Conservation (phyloP, 2,329 filamentous ascomycete genomes). For the Colletotrichum lini region DNA sequence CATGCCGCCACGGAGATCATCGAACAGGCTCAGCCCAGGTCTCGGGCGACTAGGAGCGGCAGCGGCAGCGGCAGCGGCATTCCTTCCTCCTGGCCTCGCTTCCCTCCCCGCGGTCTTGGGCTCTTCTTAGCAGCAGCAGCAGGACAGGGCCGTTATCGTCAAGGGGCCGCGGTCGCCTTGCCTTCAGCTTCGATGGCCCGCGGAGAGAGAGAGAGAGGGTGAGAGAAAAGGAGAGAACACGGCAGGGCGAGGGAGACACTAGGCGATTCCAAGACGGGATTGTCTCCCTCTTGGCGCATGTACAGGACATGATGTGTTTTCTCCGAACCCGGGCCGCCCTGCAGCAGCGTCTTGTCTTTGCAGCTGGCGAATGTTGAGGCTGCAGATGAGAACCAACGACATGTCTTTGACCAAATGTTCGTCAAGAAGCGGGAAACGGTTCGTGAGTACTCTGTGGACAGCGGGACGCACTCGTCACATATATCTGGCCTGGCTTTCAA, state of each 20-base stretch:
- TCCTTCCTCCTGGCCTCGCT: background rate
- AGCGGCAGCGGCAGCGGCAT: constrained; percentile 28
- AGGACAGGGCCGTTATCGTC: constrained; percentile 13
- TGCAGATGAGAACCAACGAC: background rate
- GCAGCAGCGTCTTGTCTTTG: background rate
- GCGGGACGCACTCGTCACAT: too few relatives aligned
- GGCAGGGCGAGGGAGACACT: background rate
- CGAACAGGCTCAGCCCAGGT: constrained; percentile 11
- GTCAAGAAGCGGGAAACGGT: too few relatives aligned
- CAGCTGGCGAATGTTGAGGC: background rate
- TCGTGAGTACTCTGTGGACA: background rate
- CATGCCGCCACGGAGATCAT: constrained; percentile 32
- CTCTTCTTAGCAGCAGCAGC: background rate
- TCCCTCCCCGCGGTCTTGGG: background rate
- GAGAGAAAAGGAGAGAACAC: too few relatives aligned
- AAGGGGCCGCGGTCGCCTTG: constrained; percentile 33
- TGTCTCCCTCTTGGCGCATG: constrained; percentile 1
- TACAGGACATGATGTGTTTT: background rate
- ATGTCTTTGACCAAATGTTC: background rate
- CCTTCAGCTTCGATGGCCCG: constrained; percentile 12
- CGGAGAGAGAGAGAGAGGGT: background rate
- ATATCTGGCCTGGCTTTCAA: too few relatives aligned
- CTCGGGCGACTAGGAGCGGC: constrained; percentile 18
- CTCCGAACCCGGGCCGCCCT: constrained; percentile 4
- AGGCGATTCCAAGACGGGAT: background rate